A percentile compares a stretch with the other conserved stretches of the same genome.
These are phyloP conservation scores for Trichophyton rubrum DNA, from an alignment of 2,329 filamentous ascomycete genomes.

Conservation along the genomic window DNA sequence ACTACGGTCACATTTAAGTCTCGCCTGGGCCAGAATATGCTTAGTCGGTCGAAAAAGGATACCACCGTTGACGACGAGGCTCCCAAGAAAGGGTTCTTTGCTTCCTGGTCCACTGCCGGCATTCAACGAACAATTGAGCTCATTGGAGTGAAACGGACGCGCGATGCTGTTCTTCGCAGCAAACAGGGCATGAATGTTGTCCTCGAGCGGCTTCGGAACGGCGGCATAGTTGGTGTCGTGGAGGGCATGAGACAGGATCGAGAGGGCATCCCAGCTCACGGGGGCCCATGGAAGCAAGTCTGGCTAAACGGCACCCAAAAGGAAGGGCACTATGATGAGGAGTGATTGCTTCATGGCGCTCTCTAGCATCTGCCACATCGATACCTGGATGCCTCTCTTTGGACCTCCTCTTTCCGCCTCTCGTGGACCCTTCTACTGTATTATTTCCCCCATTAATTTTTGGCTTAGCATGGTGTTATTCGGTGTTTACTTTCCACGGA, in stretches of 20 bases:
- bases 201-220: slow-evolving; percentile 49
- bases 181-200: slow-evolving; percentile 56
- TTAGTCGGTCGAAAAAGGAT: slow-evolving; percentile 30
- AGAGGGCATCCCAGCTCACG: slow-evolving; percentile 29
- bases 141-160: slow-evolving; percentile 48
- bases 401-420: not conserved
- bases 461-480: slow-evolving; percentile 11
- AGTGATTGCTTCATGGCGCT: not conserved
- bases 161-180: slow-evolving; percentile 49
- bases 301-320: slow-evolving; percentile 24
- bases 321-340: slow-evolving; percentile 7
- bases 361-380: not conserved
- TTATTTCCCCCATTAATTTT: slow-evolving; percentile 2
- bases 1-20: slow-evolving; percentile 52
- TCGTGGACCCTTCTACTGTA: not conserved
- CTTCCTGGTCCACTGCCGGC: slow-evolving; percentile 46
- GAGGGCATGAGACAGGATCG: slow-evolving; percentile 57
- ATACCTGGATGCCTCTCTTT: not conserved
- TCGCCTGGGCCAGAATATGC: slow-evolving; percentile 46
- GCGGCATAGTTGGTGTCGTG: slow-evolving; percentile 56
- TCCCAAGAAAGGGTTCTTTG: slow-evolving; percentile 44
- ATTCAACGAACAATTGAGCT: slow-evolving; percentile 53
- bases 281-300: slow-evolving; percentile 32
- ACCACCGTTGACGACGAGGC: slow-evolving; percentile 37
- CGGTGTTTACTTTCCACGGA: slow-evolving; percentile 8